Evolutionary conservation across 2,329 filamentous ascomycete species (phyloP).

Genomic region (Monosporascus sp.): DNA sequence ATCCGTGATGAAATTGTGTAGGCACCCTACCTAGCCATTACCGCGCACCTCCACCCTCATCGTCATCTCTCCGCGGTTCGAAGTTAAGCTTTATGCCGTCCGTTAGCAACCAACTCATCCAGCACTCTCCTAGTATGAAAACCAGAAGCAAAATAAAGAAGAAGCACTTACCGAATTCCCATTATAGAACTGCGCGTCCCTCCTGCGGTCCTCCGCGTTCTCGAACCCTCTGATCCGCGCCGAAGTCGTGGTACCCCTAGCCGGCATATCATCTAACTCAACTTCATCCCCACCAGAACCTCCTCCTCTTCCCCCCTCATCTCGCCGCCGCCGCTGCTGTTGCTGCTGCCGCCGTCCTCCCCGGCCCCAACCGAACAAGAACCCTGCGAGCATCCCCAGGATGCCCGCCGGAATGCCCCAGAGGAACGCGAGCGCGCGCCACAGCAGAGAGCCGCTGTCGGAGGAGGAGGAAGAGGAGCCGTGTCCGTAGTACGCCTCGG

Average conservation of each 20-base stretch:
- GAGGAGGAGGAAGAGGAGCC: conserved; percentile 34
- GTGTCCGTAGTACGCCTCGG: conserved; percentile 4
- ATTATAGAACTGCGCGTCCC: conserved; percentile 76
- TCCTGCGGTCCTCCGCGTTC: conserved; percentile 47
- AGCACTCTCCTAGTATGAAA: background rate
- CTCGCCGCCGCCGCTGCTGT: background rate
- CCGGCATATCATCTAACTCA: conserved; percentile 24
- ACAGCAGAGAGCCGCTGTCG: conserved; percentile 22
- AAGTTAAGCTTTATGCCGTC: conserved; percentile 53
- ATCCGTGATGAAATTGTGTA: too few relatives aligned
- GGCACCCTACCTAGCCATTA: background rate
- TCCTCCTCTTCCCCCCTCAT: conserved; percentile 1
- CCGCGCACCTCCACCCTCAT: conserved; percentile 22
- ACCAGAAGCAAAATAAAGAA: background rate
- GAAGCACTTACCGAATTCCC: conserved; percentile 70
- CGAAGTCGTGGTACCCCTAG: conserved; percentile 16
- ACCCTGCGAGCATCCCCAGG: conserved; percentile 11
- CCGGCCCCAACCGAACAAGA: conserved; percentile 15
- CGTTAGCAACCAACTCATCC: conserved; percentile 20
- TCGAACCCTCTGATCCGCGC: conserved; percentile 41
- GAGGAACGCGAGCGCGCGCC: conserved; percentile 12
- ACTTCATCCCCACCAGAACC: conserved; percentile 13
- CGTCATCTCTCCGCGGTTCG: conserved; percentile 57
- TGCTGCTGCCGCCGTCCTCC: background rate
- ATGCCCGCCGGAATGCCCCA: conserved; percentile 19